Evolutionary conservation across 2,329 filamentous ascomycete species (phyloP), one percentile per base, ranked within the genome.

Genomic region (Pyricularia pennisetigena): DNA sequence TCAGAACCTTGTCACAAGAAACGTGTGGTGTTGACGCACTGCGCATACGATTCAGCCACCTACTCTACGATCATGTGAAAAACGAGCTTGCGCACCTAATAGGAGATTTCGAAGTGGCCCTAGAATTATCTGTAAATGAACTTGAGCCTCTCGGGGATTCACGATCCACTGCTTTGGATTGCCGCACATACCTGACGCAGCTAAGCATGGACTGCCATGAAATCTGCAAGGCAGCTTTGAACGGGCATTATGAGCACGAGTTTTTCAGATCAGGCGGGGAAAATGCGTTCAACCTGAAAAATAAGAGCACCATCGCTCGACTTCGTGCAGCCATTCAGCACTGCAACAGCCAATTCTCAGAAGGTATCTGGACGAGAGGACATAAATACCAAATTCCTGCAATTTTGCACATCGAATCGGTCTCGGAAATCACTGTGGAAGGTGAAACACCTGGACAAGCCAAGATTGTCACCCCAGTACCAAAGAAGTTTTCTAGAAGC

Each of bases 31-130:
- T 88, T 20, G 73, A 77, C 1, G 71, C 79, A 0, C 75, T 90
- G 16, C 79, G 81, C 30, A 70, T 72, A 0, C 80, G 82, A 0
- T 77, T 90, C 0, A 87, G 85, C 70, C 75, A 78, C 0, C 72
- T 89, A 0, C 77, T 89, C 1, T 74, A 79, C 3, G 69, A 77
- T 0, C 82, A 86, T 66, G 84, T 86, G 23, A 71, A 78, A 0
- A 66, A 70, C 0, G 78, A 85, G 62, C 75, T 87, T 0, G 82
- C 84, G 0, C 75, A 74, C 28, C 71, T 84, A n/a, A 75, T 82
- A 7, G 64, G 71, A 0, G 82, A 85, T 2, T 80, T 86, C 3
- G 75, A 80, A n/a, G 26, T 64, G 0, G 76, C 77, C 24, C 75
- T 80, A 0, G 59, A 70, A 0, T 72, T 74, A 0, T 82, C 79